Evolutionary conservation across 73 alveolate genomes (phyloP).

Genomic region (Stentor roeselii): DNA sequence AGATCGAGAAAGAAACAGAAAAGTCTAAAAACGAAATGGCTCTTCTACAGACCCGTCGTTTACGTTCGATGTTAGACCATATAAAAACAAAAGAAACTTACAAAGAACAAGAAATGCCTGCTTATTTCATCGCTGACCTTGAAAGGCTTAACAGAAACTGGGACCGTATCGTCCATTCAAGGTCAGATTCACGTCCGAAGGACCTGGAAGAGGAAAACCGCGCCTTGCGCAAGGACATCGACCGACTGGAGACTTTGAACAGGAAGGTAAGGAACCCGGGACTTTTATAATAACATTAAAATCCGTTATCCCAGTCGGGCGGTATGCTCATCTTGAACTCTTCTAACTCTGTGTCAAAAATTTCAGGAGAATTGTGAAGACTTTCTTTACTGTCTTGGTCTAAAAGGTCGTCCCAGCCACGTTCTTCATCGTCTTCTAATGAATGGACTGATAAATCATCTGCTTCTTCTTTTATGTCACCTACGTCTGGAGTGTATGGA

Average conservation of each 20-base stretch:
- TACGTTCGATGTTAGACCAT: not conserved
- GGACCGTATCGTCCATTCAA: not conserved
- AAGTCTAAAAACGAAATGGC: not conserved
- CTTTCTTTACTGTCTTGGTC: conserved; percentile 17
- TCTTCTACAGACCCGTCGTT: not conserved
- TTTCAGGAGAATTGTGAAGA: not conserved
- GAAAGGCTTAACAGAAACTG: not conserved
- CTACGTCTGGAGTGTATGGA: conserved; percentile 23
- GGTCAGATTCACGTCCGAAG: not conserved
- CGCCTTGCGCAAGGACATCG: not conserved
- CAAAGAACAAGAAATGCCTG: not conserved
- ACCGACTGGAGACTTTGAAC: not conserved
- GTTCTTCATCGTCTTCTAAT: not conserved
- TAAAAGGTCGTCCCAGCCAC: conserved; percentile 5
- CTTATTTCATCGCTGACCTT: not conserved
- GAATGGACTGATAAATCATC: not conserved
- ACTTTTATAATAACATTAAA: conserved; percentile 15
- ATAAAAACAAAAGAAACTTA: not conserved
- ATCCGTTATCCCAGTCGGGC: conserved; percentile 3
- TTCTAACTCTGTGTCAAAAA: conserved; percentile 12
- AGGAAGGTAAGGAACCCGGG: too few species aligned
- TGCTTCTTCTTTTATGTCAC: not conserved
- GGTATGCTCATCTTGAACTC: conserved; percentile 15
- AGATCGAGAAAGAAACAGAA: not conserved
- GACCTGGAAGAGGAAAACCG: not conserved